Conservation (phyloP, 768 basidiomycete genomes). For the Tylopilus balloui region DNA sequence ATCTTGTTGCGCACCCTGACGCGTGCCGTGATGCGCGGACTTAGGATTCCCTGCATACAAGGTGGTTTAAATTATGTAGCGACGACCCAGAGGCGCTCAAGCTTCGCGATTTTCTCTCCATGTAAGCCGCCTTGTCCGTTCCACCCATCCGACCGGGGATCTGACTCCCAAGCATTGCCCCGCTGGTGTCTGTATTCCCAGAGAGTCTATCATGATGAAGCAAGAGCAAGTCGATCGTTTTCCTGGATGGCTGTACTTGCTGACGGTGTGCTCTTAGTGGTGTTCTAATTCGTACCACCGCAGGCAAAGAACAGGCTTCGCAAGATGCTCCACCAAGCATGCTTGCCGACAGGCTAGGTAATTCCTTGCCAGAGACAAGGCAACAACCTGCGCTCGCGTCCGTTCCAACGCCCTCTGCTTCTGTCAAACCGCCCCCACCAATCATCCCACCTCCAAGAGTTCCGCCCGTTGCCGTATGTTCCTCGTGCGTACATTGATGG, state of each 20-base stretch:
- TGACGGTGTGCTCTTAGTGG: slow-evolving; percentile 18
- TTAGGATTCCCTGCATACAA: slow-evolving; percentile 22
- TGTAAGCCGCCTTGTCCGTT: slow-evolving; percentile 15
- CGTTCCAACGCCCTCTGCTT: neutral
- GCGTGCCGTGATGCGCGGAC: neutral
- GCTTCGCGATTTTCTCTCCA: slow-evolving; percentile 27
- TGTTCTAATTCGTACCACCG: slow-evolving; percentile 11
- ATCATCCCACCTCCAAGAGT: neutral
- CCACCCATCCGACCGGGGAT: neutral
- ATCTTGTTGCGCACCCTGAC: neutral
- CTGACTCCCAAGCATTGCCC: slow-evolving; percentile 3
- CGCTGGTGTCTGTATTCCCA: neutral
- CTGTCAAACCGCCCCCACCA: neutral
- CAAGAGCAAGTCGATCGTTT: slow-evolving; percentile 21
- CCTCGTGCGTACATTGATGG: neutral
- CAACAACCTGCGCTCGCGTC: neutral
- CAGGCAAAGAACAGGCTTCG: neutral
- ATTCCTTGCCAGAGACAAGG: neutral
- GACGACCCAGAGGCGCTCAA: slow-evolving; percentile 21
- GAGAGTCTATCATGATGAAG: slow-evolving; percentile 21
- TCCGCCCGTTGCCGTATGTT: slow-evolving; percentile 13
- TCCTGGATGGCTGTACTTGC: neutral
- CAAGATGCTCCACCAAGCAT: slow-evolving; percentile 1
- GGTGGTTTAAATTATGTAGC: slow-evolving; percentile 25
- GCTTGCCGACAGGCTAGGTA: neutral